Percentiles rank a stretch among this genome's conserved stretches.
These are phyloP conservation scores for Saccharomycopsis schoenii DNA, from an alignment of 805 yeast genomes.

Conservation along the genomic window DNA sequence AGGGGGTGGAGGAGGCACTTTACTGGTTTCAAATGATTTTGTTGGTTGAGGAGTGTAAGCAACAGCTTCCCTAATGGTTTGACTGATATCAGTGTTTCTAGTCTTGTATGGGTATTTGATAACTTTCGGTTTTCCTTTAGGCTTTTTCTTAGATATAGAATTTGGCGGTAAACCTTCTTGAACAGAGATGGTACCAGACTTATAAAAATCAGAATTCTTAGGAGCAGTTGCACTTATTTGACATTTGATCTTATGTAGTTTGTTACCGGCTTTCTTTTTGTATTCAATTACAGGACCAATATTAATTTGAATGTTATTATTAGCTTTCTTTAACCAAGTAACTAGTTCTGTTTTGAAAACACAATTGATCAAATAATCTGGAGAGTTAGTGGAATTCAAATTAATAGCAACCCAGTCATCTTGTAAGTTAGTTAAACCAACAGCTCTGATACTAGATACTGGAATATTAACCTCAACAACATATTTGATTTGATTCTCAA, in stretches of 20 bases:
- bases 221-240: conserved; percentile 58
- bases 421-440: conserved; percentile 64
- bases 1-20: conserved; percentile 25
- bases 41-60: conserved; percentile 17
- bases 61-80: conserved; percentile 11
- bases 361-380: conserved; percentile 75
- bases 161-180: conserved; percentile 69
- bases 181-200: conserved; percentile 80
- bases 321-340: conserved; percentile 58
- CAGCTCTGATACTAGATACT: conserved; percentile 45
- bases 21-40: conserved; percentile 20
- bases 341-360: conserved; percentile 84
- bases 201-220: conserved; percentile 59
- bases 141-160: conserved; percentile 64
- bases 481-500: conserved; percentile 51
- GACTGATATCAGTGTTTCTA: conserved; percentile 13
- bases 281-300: conserved; percentile 69
- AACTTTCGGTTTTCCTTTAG: conserved; percentile 39
- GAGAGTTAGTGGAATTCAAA: conserved; percentile 36
- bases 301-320: conserved; percentile 47
- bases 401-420: conserved; percentile 89
- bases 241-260: conserved; percentile 62
- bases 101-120: conserved; percentile 20
- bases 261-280: conserved; percentile 83
- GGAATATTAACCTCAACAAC: conserved; percentile 56